Evolutionary conservation across 148 eudicot species (phyloP).

Genomic region (Selenicereus undatus): DNA sequence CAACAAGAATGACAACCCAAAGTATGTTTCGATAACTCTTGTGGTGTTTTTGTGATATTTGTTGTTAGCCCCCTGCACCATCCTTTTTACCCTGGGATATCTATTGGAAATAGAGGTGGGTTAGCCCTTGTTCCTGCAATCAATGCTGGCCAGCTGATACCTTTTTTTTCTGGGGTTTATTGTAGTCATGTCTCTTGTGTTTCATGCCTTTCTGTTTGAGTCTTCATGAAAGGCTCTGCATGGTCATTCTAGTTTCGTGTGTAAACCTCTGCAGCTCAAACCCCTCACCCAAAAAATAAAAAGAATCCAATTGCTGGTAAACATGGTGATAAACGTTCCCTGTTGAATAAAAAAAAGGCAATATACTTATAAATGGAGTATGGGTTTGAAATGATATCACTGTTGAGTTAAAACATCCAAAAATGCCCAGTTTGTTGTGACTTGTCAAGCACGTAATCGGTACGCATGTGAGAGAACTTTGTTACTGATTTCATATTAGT

Average conservation of each 20-base stretch:
- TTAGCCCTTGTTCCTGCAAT: neutral
- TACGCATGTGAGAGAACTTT: neutral
- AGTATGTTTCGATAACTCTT: conserved; percentile 35
- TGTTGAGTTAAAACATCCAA: neutral
- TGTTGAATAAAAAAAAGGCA: neutral
- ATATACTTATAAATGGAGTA: neutral
- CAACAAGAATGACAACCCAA: conserved; percentile 35
- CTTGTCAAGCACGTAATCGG: neutral
- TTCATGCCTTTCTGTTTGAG: neutral
- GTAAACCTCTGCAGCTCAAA: neutral
- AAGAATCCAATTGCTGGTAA: neutral
- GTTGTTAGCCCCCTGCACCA: neutral
- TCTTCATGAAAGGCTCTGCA: neutral
- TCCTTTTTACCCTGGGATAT: neutral
- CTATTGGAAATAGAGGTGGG: neutral
- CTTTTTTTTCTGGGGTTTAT: neutral
- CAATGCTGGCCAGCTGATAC: neutral
- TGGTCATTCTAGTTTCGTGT: neutral
- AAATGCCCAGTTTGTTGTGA: neutral
- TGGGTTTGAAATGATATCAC: neutral
- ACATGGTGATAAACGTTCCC: too few species aligned
- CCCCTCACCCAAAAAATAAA: neutral
- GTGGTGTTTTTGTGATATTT: neutral
- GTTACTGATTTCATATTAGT: neutral
- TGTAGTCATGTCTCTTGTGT: neutral